Percentiles rank a stretch among this genome's conserved stretches.
Conservation (phyloP, 1,139 yeast species). For the Yamadazyma aaseri region DNA sequence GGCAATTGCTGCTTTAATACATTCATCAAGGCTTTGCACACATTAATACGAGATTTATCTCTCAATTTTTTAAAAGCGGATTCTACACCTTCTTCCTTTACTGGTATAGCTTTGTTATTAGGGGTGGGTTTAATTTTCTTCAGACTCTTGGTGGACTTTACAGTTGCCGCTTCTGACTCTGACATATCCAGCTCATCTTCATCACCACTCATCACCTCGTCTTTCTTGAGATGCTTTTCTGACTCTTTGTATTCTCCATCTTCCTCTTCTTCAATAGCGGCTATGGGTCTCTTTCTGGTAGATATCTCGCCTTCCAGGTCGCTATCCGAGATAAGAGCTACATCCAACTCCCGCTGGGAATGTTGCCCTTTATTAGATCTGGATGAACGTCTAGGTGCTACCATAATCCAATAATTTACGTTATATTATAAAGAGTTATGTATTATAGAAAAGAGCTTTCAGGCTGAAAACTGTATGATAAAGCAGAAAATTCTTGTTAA, state of each 20-base stretch:
- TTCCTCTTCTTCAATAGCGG: conserved; percentile 7
- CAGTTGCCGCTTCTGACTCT: conserved; percentile 32
- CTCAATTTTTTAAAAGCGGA: conserved; percentile 13
- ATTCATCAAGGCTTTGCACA: conserved; percentile 37
- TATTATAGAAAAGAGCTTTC: not conserved
- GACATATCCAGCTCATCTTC: conserved; percentile 9
- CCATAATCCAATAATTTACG: too few relatives aligned
- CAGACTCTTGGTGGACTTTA: not conserved
- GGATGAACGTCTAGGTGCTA: conserved; percentile 31
- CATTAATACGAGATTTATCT: conserved; percentile 33
- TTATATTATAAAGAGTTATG: too few relatives aligned
- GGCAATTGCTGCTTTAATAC: conserved; percentile 46
- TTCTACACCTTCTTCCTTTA: not conserved
- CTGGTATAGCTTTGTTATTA: not conserved
- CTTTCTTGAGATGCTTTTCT: conserved; percentile 5
- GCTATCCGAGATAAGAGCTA: not conserved
- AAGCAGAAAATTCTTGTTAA: too few relatives aligned
- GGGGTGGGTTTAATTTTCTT: not conserved
- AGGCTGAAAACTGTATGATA: too few relatives aligned
- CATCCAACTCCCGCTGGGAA: conserved; percentile 24
- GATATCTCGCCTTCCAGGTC: conserved; percentile 1
- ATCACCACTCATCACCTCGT: conserved; percentile 5
- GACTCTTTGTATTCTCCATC: conserved; percentile 7
- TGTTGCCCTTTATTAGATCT: conserved; percentile 44
- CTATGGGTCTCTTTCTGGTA: not conserved